These are phyloP conservation scores for Blastobotrys illinoisensis DNA, from an alignment of 1,139 yeast genomes.

Conservation along the genomic window DNA sequence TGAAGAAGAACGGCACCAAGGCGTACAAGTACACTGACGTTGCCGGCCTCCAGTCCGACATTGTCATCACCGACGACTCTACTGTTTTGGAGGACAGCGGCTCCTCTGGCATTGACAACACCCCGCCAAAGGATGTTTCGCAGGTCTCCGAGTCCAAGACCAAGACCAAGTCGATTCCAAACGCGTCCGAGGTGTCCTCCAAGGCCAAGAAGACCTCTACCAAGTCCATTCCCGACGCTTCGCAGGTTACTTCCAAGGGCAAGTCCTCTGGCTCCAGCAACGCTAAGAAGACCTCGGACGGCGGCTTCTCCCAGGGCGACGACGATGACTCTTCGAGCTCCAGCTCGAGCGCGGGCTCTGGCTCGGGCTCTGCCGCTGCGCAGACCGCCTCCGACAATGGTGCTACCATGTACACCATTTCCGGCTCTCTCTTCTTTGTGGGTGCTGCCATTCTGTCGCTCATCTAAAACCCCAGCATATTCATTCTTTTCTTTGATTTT, in stretches of 20 bases:
- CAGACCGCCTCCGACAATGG: slow-evolving; percentile 12
- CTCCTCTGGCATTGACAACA: slow-evolving; percentile 49
- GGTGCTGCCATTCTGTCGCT: slow-evolving; percentile 1
- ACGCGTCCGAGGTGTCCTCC: slow-evolving; percentile 8
- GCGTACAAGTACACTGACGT: slow-evolving; percentile 51
- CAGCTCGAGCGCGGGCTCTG: slow-evolving; percentile 14
- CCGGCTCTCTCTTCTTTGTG: slow-evolving; percentile 5
- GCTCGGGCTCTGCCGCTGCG: slow-evolving; percentile 12
- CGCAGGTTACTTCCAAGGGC: slow-evolving; percentile 18
- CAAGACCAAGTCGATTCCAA: slow-evolving; percentile 9
- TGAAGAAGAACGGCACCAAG: slow-evolving; percentile 42
- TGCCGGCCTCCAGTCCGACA: slow-evolving; percentile 41
- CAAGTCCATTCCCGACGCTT: slow-evolving; percentile 20
- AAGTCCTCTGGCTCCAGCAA: slow-evolving; percentile 12
- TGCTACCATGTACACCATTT: slow-evolving; percentile 6
- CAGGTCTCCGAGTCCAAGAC: slow-evolving; percentile 2
- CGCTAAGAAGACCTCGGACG: slow-evolving; percentile 7
- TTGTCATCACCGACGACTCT: slow-evolving; percentile 54
- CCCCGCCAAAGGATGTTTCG: slow-evolving; percentile 36
- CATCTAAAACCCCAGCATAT: slow-evolving; percentile 1
- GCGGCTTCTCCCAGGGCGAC: slow-evolving; percentile 2
- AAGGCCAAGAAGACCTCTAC: slow-evolving; percentile 15
- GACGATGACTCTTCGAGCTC: slow-evolving; percentile 9
- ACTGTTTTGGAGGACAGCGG: slow-evolving; percentile 53
- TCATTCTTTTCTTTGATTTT: slow-evolving; percentile 3